Percentiles rank a stretch among this genome's conserved stretches.
Conservation (phyloP, 345 rosid species). For the Draba incana region DNA sequence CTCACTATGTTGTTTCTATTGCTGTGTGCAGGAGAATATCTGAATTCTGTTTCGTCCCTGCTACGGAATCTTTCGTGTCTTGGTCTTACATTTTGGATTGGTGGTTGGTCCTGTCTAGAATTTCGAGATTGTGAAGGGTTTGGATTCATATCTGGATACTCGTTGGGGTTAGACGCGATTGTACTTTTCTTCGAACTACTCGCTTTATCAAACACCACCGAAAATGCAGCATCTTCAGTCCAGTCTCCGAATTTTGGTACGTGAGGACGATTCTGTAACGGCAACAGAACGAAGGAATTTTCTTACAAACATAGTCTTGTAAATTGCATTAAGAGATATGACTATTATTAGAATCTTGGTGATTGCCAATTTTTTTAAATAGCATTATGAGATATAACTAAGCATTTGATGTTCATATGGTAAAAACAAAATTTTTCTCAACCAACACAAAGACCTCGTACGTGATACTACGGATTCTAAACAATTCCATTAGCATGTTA, state of each 20-base stretch:
- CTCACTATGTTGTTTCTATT: conserved; percentile 34
- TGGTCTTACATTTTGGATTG: conserved; percentile 23
- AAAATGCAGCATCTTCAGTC: conserved; percentile 33
- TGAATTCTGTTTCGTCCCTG: conserved; percentile 57
- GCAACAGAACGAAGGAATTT: background rate
- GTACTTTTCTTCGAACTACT: conserved; percentile 9
- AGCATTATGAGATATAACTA: no score
- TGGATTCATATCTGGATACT: conserved; percentile 36
- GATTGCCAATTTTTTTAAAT: background rate
- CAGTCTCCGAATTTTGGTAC: conserved; percentile 44
- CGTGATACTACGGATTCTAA: background rate
- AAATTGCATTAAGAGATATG: background rate
- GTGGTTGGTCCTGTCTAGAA: conserved; percentile 30
- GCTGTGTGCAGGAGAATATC: conserved; percentile 56
- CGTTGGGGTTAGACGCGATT: conserved; percentile 26
- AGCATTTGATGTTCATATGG: background rate
- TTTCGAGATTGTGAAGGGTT: conserved; percentile 17
- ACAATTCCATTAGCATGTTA: background rate
- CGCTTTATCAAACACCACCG: conserved; percentile 38
- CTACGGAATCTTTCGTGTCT: conserved; percentile 31
- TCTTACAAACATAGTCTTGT: background rate
- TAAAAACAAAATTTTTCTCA: conserved; percentile 1
- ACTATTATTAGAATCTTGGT: background rate
- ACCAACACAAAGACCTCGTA: background rate
- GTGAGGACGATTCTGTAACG: conserved; percentile 29